A percentile compares a stretch with the other conserved stretches of the same genome.
phyloP scores from a whole-genome alignment of 305 asterid species.

The Fraxinus nigra region DNA sequence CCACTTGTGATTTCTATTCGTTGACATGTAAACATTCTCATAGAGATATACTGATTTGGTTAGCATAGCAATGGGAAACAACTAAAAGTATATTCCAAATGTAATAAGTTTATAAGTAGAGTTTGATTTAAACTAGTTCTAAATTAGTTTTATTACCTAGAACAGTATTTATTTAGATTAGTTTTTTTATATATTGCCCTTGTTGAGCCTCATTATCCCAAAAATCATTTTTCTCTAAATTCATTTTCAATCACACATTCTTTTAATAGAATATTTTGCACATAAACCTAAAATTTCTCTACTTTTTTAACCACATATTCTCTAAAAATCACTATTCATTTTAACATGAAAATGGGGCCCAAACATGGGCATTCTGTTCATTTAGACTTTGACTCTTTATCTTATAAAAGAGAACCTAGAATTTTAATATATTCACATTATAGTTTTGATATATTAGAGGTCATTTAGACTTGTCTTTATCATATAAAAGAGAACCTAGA shows the following conservation, averaged over 20 bases:
- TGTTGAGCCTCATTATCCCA: too few relatives aligned
- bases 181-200: not conserved
- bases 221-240: too few relatives aligned
- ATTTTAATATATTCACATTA: not conserved
- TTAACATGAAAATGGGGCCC: too few relatives aligned
- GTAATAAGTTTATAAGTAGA: not conserved
- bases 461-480: not conserved
- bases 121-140: not conserved
- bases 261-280: too few relatives aligned
- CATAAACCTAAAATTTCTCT: too few relatives aligned
- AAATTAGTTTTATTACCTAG: not conserved
- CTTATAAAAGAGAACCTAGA: not conserved
- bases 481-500: not conserved
- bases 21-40: not conserved
- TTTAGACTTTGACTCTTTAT: not conserved
- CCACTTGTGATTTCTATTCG: not conserved
- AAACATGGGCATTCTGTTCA: not conserved
- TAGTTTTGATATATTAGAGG: not conserved
- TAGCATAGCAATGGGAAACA: not conserved
- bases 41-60: not conserved
- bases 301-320: too few relatives aligned
- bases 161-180: not conserved
- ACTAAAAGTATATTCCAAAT: not conserved
- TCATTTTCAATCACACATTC: too few relatives aligned
- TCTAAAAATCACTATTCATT: too few relatives aligned